phyloP scores from a whole-genome alignment of 2,329 filamentous ascomycete genomes.

The Claviceps cyperi region DNA sequence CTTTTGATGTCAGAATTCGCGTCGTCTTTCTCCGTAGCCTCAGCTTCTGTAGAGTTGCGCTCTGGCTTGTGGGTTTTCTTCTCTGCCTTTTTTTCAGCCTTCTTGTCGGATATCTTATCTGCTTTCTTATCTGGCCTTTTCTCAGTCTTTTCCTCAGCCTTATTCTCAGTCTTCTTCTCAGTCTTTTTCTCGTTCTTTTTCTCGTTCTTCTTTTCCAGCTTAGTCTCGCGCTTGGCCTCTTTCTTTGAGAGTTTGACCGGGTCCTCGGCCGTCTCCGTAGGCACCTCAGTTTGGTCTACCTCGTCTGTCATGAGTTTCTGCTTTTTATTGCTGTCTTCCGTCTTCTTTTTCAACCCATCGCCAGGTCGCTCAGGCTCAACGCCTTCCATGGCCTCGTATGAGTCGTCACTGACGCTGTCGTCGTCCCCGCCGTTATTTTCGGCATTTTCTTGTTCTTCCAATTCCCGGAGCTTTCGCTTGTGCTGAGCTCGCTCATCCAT shows the following conservation, averaged over 20 bases:
- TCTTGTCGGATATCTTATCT: no score
- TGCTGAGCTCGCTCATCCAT: slow-evolving; percentile 67
- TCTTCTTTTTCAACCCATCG: slow-evolving; percentile 44
- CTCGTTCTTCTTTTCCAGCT: slow-evolving; percentile 26
- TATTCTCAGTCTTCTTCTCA: slow-evolving; percentile 19
- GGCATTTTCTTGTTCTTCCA: slow-evolving; percentile 31
- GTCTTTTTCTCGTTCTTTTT: slow-evolving; percentile 22
- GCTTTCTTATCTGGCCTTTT: neutral
- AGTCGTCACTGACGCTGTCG: slow-evolving; percentile 27
- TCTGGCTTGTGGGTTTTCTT: no score
- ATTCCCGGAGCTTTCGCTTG: slow-evolving; percentile 65
- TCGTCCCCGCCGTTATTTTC: slow-evolving; percentile 28
- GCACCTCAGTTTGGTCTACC: slow-evolving; percentile 11
- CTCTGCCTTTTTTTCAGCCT: no score
- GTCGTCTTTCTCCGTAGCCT: neutral
- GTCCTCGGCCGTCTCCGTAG: slow-evolving; percentile 30
- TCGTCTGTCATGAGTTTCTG: slow-evolving; percentile 23
- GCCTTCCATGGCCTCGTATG: slow-evolving; percentile 32
- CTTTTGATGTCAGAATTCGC: slow-evolving; percentile 8
- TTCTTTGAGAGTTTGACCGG: slow-evolving; percentile 34
- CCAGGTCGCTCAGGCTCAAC: slow-evolving; percentile 46
- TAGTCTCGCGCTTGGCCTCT: slow-evolving; percentile 32
- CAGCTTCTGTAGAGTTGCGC: no score
- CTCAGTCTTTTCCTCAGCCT: slow-evolving; percentile 4
- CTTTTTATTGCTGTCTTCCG: slow-evolving; percentile 41